Conservation (phyloP, 768 basidiomycete genomes). For the Saitozyma podzolica region DNA sequence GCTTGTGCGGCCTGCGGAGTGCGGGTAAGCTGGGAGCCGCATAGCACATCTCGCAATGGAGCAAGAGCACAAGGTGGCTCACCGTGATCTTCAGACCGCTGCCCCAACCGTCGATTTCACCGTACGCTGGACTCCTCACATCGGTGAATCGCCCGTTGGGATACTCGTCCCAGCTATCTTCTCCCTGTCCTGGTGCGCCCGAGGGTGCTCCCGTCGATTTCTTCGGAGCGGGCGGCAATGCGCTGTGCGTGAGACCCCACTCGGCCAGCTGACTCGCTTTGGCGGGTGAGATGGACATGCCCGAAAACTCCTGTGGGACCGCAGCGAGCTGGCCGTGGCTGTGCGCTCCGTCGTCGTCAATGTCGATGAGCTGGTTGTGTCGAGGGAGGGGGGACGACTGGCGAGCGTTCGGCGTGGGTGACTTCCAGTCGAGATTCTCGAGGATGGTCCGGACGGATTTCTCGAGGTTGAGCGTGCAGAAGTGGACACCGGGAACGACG, state of each 20-base stretch:
- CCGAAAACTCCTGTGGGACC: constrained; percentile 19
- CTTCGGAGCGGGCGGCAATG: constrained; percentile 38
- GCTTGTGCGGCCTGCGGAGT: constrained; percentile 62
- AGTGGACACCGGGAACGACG: constrained; percentile 67
- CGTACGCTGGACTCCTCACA: constrained; percentile 52
- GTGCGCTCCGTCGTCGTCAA: constrained; percentile 18
- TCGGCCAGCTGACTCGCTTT: constrained; percentile 46
- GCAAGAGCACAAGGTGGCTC: constrained; percentile 11
- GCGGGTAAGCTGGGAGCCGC: not conserved
- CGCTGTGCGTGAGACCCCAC: constrained; percentile 44
- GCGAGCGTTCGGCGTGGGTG: constrained; percentile 4
- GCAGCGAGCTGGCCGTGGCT: not conserved
- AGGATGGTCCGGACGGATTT: constrained; percentile 86
- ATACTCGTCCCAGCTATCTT: constrained; percentile 54
- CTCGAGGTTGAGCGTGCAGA: constrained; percentile 96
- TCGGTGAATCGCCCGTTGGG: constrained; percentile 55
- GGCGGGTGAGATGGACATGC: constrained; percentile 56
- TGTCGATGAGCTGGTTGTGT: constrained; percentile 49
- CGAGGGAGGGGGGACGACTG: constrained; percentile 49
- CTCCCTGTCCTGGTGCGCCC: constrained; percentile 29
- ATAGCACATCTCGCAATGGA: not conserved
- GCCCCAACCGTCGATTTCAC: constrained; percentile 54
- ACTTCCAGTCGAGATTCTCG: constrained; percentile 72
- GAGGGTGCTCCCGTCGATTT: constrained; percentile 31
- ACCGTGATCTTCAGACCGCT: constrained; percentile 52